Percentiles rank a stretch among this genome's conserved stretches.
Conservation (phyloP, 495 filamentous ascomycete species). For the Halenospora varia region DNA sequence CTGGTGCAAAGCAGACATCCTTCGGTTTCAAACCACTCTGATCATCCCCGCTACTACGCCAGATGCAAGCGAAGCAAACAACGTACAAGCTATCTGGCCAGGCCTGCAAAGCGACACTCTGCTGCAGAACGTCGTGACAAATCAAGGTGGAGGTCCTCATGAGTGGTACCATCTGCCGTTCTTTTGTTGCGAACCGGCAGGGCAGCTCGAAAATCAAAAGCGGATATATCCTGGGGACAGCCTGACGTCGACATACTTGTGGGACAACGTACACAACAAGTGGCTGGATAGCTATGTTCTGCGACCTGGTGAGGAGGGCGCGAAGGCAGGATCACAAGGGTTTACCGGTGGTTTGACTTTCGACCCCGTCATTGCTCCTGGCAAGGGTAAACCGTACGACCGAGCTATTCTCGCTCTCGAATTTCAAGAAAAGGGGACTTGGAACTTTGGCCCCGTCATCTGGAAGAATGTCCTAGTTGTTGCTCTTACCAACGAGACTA, state of each 20-base stretch:
- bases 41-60: conserved; percentile 6
- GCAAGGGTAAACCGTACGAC: neutral
- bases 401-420: conserved; percentile 6
- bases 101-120: conserved; percentile 1
- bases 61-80: neutral
- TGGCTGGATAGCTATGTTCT: conserved; percentile 7
- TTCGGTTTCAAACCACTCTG: conserved; percentile 12
- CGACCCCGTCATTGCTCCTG: conserved; percentile 1
- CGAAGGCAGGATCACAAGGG: neutral
- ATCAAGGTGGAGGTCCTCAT: conserved; percentile 6
- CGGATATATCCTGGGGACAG: conserved; percentile 6
- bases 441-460: conserved; percentile 7
- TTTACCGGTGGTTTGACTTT: conserved; percentile 6
- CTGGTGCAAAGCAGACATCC: neutral
- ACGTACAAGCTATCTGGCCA: conserved; percentile 13
- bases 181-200: conserved; percentile 7
- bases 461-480: conserved; percentile 9
- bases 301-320: neutral
- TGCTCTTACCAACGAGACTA: conserved; percentile 1
- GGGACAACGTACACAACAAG: neutral
- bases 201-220: neutral
- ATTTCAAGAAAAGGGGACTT: conserved; percentile 4
- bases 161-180: conserved; percentile 13
- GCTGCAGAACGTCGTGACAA: conserved; percentile 11
- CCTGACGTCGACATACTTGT: neutral